Conservation (phyloP, 306 rosid genomes). For the Castanea crenata region DNA sequence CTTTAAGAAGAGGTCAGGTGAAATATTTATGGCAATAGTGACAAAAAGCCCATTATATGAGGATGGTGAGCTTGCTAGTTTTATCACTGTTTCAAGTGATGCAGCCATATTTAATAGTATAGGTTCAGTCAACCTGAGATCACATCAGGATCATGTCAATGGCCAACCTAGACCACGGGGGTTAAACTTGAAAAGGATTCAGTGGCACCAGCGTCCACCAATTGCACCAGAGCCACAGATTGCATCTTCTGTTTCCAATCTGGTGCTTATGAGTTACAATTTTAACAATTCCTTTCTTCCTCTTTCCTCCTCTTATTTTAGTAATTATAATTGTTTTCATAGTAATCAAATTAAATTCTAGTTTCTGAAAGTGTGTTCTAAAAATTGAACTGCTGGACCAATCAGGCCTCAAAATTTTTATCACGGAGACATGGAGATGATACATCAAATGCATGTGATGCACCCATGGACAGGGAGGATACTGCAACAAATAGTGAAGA, state of each 20-base stretch:
- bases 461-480: conserved; percentile 21
- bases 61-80: conserved; percentile 51
- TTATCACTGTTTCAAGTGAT: conserved; percentile 61
- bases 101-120: conserved; percentile 33
- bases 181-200: conserved; percentile 40
- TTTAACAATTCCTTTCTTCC: conserved; percentile 9
- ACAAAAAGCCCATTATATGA: conserved; percentile 62
- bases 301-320: neutral
- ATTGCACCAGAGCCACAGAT: conserved; percentile 49
- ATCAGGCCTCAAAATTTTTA: conserved; percentile 52
- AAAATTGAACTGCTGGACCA: conserved; percentile 10
- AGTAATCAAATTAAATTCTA: conserved; percentile 6
- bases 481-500: conserved; percentile 29
- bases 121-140: conserved; percentile 26
- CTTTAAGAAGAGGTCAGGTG: conserved; percentile 63
- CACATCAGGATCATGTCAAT: conserved; percentile 25
- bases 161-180: conserved; percentile 30
- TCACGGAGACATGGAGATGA: conserved; percentile 30
- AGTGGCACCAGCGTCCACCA: conserved; percentile 47
- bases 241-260: conserved; percentile 69
- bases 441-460: conserved; percentile 7
- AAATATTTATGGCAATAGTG: conserved; percentile 55
- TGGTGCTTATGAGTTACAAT: conserved; percentile 40
- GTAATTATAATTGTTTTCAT: neutral
- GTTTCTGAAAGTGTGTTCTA: conserved; percentile 13